Conservation (phyloP, 805 yeast species). For the Pachysolen tannophilus region DNA sequence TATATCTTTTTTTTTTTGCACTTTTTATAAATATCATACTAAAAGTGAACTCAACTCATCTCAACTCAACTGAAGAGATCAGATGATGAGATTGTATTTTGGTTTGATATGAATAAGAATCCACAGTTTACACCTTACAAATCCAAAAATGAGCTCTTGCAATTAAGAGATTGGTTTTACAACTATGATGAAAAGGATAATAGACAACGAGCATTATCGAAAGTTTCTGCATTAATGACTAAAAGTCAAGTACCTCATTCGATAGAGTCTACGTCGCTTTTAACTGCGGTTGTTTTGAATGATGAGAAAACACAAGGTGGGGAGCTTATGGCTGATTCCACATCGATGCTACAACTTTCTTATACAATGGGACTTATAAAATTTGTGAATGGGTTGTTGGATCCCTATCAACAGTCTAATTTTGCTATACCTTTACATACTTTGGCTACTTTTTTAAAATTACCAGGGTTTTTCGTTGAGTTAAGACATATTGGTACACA, state of each 20-base stretch:
- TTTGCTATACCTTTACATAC: constrained; percentile 73
- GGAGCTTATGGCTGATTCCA: constrained; percentile 25
- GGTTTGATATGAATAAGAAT: constrained; percentile 17
- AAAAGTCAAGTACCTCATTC: constrained; percentile 68
- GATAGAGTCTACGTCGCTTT: constrained; percentile 54
- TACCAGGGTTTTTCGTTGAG: constrained; percentile 85
- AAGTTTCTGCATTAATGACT: constrained; percentile 44
- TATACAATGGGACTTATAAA: constrained; percentile 72
- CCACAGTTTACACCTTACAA: constrained; percentile 28
- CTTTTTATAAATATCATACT: too few relatives aligned
- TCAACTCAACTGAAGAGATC: too few relatives aligned
- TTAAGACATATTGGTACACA: constrained; percentile 88
- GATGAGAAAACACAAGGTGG: constrained; percentile 24
- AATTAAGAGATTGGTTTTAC: constrained; percentile 46
- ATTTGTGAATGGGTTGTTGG: constrained; percentile 87
- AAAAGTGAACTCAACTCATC: too few relatives aligned
- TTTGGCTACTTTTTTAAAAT: constrained; percentile 57
- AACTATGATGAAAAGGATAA: constrained; percentile 23
- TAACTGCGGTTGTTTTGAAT: constrained; percentile 40
- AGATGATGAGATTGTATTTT: too few relatives aligned
- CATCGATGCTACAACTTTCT: constrained; percentile 33
- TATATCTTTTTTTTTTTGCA: too few relatives aligned
- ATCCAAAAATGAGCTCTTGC: constrained; percentile 32
- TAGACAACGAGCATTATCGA: constrained; percentile 38
- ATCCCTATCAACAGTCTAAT: constrained; percentile 73